Evolutionary conservation across 139 green algal species (phyloP).

Genomic region (Micromonas commoda): DNA sequence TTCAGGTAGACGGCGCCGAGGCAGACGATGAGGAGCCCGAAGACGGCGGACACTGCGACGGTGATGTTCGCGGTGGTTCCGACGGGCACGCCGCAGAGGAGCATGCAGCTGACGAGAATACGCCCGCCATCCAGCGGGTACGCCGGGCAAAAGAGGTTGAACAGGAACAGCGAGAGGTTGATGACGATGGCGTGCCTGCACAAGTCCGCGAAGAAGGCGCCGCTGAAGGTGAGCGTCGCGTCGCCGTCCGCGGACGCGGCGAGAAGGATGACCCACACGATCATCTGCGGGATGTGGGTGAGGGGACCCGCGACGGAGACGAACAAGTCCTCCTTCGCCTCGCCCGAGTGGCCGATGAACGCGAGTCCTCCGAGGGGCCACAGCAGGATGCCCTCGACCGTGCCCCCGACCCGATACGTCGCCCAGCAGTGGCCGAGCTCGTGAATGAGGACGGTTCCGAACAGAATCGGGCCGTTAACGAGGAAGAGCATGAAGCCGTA

Average conservation of each 20-base stretch:
- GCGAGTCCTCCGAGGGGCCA: slow-evolving; percentile 72
- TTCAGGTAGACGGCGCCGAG: not conserved
- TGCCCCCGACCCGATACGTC: slow-evolving; percentile 37
- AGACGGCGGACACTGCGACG: not conserved
- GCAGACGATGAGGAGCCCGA: not conserved
- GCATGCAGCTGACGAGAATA: slow-evolving; percentile 49
- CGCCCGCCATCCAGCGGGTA: slow-evolving; percentile 66
- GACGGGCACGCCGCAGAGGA: slow-evolving; percentile 28
- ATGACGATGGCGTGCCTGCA: slow-evolving; percentile 30
- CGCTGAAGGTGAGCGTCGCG: not conserved
- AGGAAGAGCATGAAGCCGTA: slow-evolving; percentile 25
- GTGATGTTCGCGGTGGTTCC: not conserved
- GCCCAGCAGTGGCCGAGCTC: slow-evolving; percentile 56
- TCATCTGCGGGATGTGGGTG: slow-evolving; percentile 61
- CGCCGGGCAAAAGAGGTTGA: slow-evolving; percentile 71
- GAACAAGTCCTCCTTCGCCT: slow-evolving; percentile 52
- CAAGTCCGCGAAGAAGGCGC: not conserved
- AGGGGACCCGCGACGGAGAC: slow-evolving; percentile 62
- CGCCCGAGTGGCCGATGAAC: slow-evolving; percentile 52
- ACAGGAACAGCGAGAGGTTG: slow-evolving; percentile 62
- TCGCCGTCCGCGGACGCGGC: slow-evolving; percentile 31
- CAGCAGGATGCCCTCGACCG: slow-evolving; percentile 55
- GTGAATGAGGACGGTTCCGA: slow-evolving; percentile 57
- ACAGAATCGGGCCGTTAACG: slow-evolving; percentile 49
- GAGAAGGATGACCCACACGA: slow-evolving; percentile 49